phyloP scores from a whole-genome alignment of 495 filamentous ascomycete genomes.

The Aspergillus bridgeri region DNA sequence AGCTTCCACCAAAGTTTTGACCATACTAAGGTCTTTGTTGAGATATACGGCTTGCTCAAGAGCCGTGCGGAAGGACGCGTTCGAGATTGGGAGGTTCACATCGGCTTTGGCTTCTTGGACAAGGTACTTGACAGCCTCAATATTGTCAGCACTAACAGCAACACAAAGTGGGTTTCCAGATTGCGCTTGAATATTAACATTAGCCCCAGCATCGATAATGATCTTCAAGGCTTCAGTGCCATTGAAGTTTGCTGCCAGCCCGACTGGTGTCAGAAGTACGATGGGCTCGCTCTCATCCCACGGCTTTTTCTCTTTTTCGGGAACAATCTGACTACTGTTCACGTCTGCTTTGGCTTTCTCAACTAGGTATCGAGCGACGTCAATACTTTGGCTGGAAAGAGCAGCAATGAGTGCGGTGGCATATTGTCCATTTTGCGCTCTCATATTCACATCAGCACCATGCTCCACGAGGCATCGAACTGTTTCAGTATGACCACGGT shows the following conservation, averaged over 20 bases:
- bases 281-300: neutral
- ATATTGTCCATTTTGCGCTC: constrained; percentile 10
- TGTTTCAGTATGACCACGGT: constrained; percentile 14
- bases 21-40: neutral
- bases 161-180: neutral
- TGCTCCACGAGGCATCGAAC: constrained; percentile 21
- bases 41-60: neutral
- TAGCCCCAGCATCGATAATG: constrained; percentile 21
- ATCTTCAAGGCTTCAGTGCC: neutral
- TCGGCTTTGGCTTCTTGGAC: constrained; percentile 26
- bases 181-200: constrained; percentile 17
- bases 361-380: constrained; percentile 21
- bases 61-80: neutral
- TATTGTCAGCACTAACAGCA: neutral
- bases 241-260: neutral
- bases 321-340: neutral
- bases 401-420: constrained; percentile 19
- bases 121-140: constrained; percentile 23
- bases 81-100: constrained; percentile 16
- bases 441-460: constrained; percentile 28
- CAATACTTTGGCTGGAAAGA: constrained; percentile 9
- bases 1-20: neutral
- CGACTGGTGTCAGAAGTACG: neutral
- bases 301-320: neutral
- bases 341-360: neutral